Evolutionary conservation across 176 grass and related monocot species (phyloP).

Genomic region (Tillandsia leiboldiana): DNA sequence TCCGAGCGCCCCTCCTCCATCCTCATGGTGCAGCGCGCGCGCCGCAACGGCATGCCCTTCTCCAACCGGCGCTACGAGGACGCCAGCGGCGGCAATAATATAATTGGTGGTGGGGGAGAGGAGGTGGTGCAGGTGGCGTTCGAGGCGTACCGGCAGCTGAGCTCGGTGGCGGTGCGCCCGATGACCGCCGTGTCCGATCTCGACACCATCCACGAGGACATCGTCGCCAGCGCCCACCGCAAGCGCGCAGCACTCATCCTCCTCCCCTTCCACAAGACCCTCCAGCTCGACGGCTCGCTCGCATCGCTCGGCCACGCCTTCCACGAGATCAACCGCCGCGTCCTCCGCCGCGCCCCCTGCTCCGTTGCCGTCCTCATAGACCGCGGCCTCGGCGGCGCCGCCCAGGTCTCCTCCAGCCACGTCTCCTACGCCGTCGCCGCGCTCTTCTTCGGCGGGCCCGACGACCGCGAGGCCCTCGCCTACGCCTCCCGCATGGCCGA

Average conservation of each 20-base stretch:
- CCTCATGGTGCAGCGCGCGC: conserved; percentile 48
- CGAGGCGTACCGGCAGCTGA: conserved; percentile 44
- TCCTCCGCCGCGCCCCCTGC: conserved; percentile 34
- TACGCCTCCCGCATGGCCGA: conserved; percentile 33
- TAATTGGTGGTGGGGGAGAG: no score
- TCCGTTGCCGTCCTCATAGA: conserved; percentile 43
- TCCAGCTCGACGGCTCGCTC: conserved; percentile 28
- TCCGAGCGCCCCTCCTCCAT: conserved; percentile 46
- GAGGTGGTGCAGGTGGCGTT: conserved; percentile 43
- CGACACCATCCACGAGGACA: conserved; percentile 49
- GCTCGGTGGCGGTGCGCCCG: conserved; percentile 29
- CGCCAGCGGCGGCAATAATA: not conserved
- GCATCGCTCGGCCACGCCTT: conserved; percentile 28
- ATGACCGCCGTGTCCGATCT: conserved; percentile 61
- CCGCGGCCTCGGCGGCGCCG: conserved; percentile 36
- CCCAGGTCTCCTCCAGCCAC: conserved; percentile 29
- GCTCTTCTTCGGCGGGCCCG: conserved; percentile 23
- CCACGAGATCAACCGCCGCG: conserved; percentile 29
- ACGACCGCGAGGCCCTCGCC: conserved; percentile 19
- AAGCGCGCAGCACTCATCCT: conserved; percentile 40
- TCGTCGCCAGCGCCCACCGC: conserved; percentile 20
- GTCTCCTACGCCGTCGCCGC: conserved; percentile 26
- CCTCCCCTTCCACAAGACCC: conserved; percentile 54
- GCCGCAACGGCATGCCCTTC: conserved; percentile 51
- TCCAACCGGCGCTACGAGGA: not conserved